Percentiles rank a stretch among this genome's conserved stretches.
These are phyloP conservation scores for Phyllostachys edulis DNA, from an alignment of 176 grass and related monocot genomes.

Conservation along the genomic window DNA sequence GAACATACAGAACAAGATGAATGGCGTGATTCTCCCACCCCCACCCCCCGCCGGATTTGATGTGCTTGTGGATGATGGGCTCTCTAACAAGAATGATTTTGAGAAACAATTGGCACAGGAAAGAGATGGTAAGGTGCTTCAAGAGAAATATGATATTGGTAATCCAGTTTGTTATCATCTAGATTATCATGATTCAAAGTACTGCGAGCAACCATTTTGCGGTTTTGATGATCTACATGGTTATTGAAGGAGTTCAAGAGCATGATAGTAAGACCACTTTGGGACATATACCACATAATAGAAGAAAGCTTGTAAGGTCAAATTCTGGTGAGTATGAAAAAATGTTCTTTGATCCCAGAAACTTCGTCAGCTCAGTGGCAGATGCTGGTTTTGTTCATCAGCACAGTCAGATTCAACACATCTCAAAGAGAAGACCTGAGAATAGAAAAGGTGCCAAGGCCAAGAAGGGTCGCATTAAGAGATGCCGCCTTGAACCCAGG, in stretches of 20 bases:
- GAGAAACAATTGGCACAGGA: too few species aligned
- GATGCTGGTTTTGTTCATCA: slow-evolving; percentile 5
- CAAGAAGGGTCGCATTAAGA: slow-evolving; percentile 31
- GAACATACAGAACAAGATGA: too few species aligned
- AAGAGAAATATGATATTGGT: too few species aligned
- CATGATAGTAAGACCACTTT: background rate
- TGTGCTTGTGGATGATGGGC: too few species aligned
- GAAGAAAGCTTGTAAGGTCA: slow-evolving; percentile 6
- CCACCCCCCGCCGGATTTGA: too few species aligned
- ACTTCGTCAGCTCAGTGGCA: slow-evolving; percentile 4
- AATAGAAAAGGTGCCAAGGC: slow-evolving; percentile 33
- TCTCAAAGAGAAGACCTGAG: slow-evolving; percentile 29
- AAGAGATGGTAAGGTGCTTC: too few species aligned
- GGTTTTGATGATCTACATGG: too few species aligned
- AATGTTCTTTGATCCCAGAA: slow-evolving; percentile 4
- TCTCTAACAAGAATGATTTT: too few species aligned
- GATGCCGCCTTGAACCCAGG: background rate
- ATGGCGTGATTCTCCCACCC: too few species aligned
- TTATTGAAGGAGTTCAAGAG: slow-evolving; percentile 14
- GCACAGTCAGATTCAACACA: slow-evolving; percentile 9
- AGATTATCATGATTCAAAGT: too few species aligned
- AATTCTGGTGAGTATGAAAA: slow-evolving; percentile 23
- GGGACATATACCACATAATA: background rate
- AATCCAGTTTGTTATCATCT: too few species aligned
- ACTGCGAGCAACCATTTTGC: too few species aligned